A percentile compares a stretch with the other conserved stretches of the same genome.
These are phyloP conservation scores for Garcia nutans DNA, from an alignment of 345 rosid species.

Conservation along the genomic window DNA sequence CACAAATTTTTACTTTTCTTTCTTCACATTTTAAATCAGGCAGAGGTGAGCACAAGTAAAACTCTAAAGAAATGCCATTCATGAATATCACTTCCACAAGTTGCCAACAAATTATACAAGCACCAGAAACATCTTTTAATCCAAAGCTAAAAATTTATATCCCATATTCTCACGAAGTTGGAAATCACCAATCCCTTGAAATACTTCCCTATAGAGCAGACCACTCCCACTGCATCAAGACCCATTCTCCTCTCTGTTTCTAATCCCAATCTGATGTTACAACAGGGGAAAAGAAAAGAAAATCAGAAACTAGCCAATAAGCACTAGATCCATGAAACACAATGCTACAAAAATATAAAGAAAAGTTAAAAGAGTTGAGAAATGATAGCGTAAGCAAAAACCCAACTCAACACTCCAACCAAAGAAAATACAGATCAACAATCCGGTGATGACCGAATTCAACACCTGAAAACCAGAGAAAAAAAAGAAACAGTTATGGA, in stretches of 20 bases:
- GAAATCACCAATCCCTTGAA: conserved; percentile 57
- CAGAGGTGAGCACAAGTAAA: background rate
- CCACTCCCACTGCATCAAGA: conserved; percentile 46
- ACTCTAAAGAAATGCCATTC: background rate
- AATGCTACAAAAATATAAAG: conserved; percentile 6
- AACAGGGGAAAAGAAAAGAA: no score
- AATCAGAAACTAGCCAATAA: conserved; percentile 25
- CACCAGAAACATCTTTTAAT: background rate
- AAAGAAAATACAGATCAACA: conserved; percentile 16
- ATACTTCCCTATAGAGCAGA: conserved; percentile 56
- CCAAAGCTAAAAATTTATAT: conserved; percentile 16
- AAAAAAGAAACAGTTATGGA: background rate
- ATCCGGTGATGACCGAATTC: conserved; percentile 27
- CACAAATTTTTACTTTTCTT: background rate
- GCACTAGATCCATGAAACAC: conserved; percentile 24
- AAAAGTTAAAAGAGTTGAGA: background rate
- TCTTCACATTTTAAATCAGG: background rate
- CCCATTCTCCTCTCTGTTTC: no score
- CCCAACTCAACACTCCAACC: conserved; percentile 35
- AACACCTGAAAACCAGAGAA: conserved; percentile 27
- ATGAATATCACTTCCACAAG: background rate
- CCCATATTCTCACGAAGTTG: conserved; percentile 83
- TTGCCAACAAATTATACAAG: background rate
- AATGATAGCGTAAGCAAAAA: conserved; percentile 10
- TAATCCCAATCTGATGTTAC: no score